A percentile compares a stretch with the other conserved stretches of the same genome.
phyloP scores from a whole-genome alignment of 768 basidiomycete genomes.

The Suillus tomentosus region DNA sequence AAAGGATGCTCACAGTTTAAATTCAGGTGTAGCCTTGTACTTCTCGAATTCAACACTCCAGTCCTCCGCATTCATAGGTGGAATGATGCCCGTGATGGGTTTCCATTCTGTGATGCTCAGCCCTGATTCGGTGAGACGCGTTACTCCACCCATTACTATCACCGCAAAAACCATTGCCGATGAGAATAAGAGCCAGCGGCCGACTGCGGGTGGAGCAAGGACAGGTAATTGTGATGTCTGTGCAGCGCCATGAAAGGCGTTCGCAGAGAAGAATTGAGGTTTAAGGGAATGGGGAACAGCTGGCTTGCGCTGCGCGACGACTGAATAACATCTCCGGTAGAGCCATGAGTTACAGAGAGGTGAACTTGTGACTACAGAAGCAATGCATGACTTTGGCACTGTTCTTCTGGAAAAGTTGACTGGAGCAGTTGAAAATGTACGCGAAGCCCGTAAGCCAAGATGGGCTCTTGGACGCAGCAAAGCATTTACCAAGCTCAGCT shows the following conservation, averaged over 20 bases:
- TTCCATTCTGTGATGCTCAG: constrained; percentile 98
- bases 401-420: background rate
- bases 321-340: constrained; percentile 10
- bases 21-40: constrained; percentile 94
- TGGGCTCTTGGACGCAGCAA: constrained; percentile 20
- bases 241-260: constrained; percentile 20
- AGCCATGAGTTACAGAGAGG: constrained; percentile 13
- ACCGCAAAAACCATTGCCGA: constrained; percentile 88
- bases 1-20: constrained; percentile 72
- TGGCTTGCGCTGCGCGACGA: constrained; percentile 8
- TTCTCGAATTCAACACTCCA: constrained; percentile 93
- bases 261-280: constrained; percentile 44
- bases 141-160: constrained; percentile 94
- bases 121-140: constrained; percentile 95
- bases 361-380: constrained; percentile 2
- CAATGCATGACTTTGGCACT: constrained; percentile 8
- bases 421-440: background rate
- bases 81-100: constrained; percentile 86
- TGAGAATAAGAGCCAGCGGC: constrained; percentile 83
- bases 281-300: constrained; percentile 24
- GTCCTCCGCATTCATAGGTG: constrained; percentile 71
- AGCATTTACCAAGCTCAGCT: constrained; percentile 20
- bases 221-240: constrained; percentile 45
- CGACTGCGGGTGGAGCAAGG: constrained; percentile 70
- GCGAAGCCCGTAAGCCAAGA: constrained; percentile 10